Evolutionary conservation across 208 protist genomes (phyloP).

Genomic region (Wallacemonas sp.): DNA sequence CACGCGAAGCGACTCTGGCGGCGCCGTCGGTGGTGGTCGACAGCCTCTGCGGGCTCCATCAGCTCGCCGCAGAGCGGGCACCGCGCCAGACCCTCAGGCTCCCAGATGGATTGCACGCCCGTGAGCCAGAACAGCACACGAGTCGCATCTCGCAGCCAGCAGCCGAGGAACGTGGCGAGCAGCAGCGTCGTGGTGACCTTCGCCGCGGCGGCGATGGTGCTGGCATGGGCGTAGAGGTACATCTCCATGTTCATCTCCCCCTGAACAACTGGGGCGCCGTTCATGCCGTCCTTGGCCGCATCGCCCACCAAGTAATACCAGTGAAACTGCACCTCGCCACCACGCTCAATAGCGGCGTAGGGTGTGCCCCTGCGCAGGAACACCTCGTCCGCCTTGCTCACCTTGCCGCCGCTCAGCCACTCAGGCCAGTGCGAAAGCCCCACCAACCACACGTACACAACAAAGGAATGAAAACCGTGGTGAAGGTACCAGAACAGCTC

Average conservation of each 20-base stretch:
- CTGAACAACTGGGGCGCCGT: slow-evolving; percentile 5
- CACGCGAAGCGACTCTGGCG: slow-evolving; percentile 5
- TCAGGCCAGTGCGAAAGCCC: slow-evolving; percentile 34
- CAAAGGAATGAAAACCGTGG: slow-evolving; percentile 49
- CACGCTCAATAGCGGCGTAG: slow-evolving; percentile 23
- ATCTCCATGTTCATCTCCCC: slow-evolving; percentile 17
- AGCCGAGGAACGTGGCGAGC: slow-evolving; percentile 14
- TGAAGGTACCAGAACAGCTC: slow-evolving; percentile 52
- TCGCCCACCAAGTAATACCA: slow-evolving; percentile 34
- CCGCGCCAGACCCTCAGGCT: slow-evolving; percentile 47
- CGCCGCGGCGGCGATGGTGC: background rate
- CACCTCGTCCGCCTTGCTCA: background rate
- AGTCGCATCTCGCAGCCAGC: slow-evolving; percentile 15
- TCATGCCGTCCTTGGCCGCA: slow-evolving; percentile 9
- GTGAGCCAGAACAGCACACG: slow-evolving; percentile 38
- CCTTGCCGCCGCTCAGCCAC: background rate
- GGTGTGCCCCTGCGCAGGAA: slow-evolving; percentile 36
- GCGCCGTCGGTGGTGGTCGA: slow-evolving; percentile 10
- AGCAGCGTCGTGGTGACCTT: slow-evolving; percentile 16
- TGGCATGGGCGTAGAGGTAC: slow-evolving; percentile 30
- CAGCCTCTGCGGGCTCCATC: slow-evolving; percentile 20
- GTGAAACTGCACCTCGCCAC: slow-evolving; percentile 25
- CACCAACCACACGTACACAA: slow-evolving; percentile 40
- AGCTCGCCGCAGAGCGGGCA: slow-evolving; percentile 61
- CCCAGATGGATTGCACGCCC: slow-evolving; percentile 47